phyloP scores from a whole-genome alignment of 139 green algal species.

The Closterium sp. region DNA sequence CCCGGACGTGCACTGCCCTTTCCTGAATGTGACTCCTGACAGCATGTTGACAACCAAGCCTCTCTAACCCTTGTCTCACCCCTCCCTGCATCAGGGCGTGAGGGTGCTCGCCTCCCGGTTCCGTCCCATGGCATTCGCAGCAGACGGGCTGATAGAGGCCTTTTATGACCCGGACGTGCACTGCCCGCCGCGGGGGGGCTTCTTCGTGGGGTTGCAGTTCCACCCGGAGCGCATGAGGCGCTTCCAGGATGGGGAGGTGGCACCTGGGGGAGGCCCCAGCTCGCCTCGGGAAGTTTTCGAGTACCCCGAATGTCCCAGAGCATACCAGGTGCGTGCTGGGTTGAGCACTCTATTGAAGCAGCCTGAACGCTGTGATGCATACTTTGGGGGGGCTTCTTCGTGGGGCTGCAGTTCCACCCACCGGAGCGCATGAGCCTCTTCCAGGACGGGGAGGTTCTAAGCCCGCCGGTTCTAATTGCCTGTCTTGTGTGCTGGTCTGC shows the following conservation, averaged over 20 bases:
- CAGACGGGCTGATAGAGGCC: constrained; percentile 49
- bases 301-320: constrained; percentile 44
- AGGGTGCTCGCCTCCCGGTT: constrained; percentile 32
- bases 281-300: constrained; percentile 6
- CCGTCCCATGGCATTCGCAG: constrained; percentile 43
- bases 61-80: too few relatives aligned
- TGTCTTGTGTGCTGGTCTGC: too few relatives aligned
- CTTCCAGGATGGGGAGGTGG: constrained; percentile 32
- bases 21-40: too few relatives aligned
- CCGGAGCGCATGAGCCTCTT: constrained; percentile 48
- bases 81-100: neutral
- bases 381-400: constrained; percentile 33
- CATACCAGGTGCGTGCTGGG: constrained; percentile 26
- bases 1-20: constrained; percentile 33
- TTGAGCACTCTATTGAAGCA: neutral
- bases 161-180: constrained; percentile 51
- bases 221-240: constrained; percentile 50
- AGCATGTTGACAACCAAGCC: too few relatives aligned
- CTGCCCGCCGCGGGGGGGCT: constrained; percentile 26
- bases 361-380: neutral
- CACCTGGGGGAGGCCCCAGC: neutral
- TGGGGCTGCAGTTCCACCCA: constrained; percentile 54
- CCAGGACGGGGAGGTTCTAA: constrained; percentile 8
- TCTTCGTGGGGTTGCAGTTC: constrained; percentile 56
- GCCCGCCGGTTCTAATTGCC: too few relatives aligned